Conservation (phyloP, 306 rosid genomes). For the Dalbergia cultrata region DNA sequence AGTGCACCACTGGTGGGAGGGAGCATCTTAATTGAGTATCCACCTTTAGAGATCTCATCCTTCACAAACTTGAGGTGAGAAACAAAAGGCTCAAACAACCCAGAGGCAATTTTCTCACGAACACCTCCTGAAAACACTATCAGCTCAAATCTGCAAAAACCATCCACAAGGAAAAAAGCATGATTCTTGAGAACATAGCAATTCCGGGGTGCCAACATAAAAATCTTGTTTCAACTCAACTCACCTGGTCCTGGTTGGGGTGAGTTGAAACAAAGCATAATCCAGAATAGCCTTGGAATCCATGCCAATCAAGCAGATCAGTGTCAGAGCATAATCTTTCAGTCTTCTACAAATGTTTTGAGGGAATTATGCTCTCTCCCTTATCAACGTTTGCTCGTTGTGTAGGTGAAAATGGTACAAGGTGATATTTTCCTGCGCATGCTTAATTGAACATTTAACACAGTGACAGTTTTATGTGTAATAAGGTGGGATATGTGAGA, state of each 20-base stretch:
- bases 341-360: neutral
- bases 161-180: slow-evolving; percentile 20
- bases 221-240: neutral
- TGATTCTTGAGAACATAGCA: neutral
- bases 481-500: slow-evolving; percentile 1
- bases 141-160: slow-evolving; percentile 60
- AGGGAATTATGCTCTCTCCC: slow-evolving; percentile 12
- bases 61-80: slow-evolving; percentile 63
- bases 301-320: slow-evolving; percentile 38
- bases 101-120: slow-evolving; percentile 72
- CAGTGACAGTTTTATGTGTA: slow-evolving; percentile 31
- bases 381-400: slow-evolving; percentile 15
- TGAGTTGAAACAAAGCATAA: slow-evolving; percentile 66
- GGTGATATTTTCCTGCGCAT: slow-evolving; percentile 19
- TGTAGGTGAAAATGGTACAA: slow-evolving; percentile 6
- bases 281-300: slow-evolving; percentile 58
- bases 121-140: slow-evolving; percentile 58
- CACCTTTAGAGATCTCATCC: slow-evolving; percentile 78
- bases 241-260: slow-evolving; percentile 68
- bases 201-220: slow-evolving; percentile 2
- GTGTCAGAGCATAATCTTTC: slow-evolving; percentile 44
- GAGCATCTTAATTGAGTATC: slow-evolving; percentile 70
- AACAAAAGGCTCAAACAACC: slow-evolving; percentile 68
- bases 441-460: neutral
- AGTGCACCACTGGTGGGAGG: slow-evolving; percentile 55